Percentiles rank a stretch among this genome's conserved stretches.
Conservation (phyloP, 2,329 filamentous ascomycete species). For the Pseudogymnoascus sp. region DNA sequence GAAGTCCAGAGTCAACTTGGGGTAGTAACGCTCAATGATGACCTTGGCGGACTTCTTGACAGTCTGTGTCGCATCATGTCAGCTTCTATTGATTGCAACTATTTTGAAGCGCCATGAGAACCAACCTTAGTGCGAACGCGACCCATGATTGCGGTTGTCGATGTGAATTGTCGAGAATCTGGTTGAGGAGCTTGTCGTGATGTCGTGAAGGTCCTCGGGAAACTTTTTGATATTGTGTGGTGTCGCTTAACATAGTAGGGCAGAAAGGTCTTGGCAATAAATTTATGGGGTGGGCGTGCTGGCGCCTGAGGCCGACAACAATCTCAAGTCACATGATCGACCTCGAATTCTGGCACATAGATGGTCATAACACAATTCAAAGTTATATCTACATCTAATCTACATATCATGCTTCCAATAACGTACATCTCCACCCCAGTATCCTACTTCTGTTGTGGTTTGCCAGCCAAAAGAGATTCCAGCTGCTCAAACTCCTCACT, state of each 20-base stretch:
- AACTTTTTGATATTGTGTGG: conserved; percentile 9
- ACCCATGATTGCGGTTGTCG: conserved; percentile 32
- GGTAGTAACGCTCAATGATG: conserved; percentile 98
- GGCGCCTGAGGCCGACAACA: not conserved
- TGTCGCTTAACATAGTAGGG: conserved; percentile 5
- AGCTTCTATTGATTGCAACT: not conserved
- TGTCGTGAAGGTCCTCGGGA: not conserved
- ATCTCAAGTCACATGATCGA: not conserved
- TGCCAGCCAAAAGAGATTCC: conserved; percentile 1
- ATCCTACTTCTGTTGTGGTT: conserved; percentile 1
- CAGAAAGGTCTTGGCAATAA: not conserved
- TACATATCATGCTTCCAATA: conserved; percentile 2
- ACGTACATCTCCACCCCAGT: not conserved
- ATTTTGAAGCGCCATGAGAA: conserved; percentile 20
- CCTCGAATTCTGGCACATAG: not conserved
- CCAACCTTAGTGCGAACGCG: conserved; percentile 38
- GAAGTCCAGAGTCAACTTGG: conserved; percentile 97
- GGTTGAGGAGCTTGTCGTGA: conserved; percentile 8
- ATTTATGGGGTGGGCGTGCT: not conserved
- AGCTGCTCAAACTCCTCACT: conserved; percentile 5
- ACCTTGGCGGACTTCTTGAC: conserved; percentile 93
- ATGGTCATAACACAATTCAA: conserved; percentile 1
- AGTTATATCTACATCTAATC: conserved; percentile 8
- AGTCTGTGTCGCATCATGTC: conserved; percentile 37
- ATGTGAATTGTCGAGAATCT: conserved; percentile 18